Evolutionary conservation across 495 filamentous ascomycete genomes (phyloP).

Genomic region (Hypomontagnella monticulosa): DNA sequence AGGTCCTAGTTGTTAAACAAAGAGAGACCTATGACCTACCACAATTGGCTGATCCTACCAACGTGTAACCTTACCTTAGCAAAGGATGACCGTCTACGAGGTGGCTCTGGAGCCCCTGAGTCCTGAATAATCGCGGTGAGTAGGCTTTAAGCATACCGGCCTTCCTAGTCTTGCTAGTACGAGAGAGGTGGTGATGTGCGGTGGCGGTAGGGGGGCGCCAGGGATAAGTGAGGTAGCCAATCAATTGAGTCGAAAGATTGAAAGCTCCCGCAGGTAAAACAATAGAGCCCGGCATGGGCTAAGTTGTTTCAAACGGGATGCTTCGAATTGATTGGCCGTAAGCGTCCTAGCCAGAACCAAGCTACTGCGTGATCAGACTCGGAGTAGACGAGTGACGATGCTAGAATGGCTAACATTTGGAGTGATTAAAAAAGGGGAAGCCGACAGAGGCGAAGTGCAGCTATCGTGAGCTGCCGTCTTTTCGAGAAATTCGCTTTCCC

Average conservation of each 20-base stretch:
- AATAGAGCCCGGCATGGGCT: background rate
- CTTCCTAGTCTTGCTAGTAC: conserved; percentile 26
- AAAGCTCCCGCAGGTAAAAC: conserved; percentile 20
- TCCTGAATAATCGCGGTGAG: conserved; percentile 1
- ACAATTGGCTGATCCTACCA: conserved; percentile 16
- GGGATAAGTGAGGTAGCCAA: conserved; percentile 23
- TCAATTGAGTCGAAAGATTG: conserved; percentile 5
- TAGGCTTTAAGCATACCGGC: conserved; percentile 10
- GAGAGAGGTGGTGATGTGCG: conserved; percentile 36
- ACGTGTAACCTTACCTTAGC: conserved; percentile 21
- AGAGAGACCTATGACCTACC: conserved; percentile 5
- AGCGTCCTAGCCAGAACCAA: background rate
- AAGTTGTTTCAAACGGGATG: conserved; percentile 27
- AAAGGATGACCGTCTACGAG: conserved; percentile 7
- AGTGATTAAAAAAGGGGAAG: too few relatives aligned
- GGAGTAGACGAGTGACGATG: too few relatives aligned
- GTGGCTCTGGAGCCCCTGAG: conserved; percentile 26
- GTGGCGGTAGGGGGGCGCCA: conserved; percentile 10
- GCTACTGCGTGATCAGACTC: background rate
- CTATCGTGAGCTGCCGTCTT: too few relatives aligned
- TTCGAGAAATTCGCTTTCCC: background rate
- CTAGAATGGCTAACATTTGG: too few relatives aligned
- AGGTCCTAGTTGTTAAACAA: background rate
- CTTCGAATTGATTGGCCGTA: conserved; percentile 27
- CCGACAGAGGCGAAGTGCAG: too few relatives aligned